phyloP scores from a whole-genome alignment of 768 basidiomycete genomes.

The Trametes villosa region DNA sequence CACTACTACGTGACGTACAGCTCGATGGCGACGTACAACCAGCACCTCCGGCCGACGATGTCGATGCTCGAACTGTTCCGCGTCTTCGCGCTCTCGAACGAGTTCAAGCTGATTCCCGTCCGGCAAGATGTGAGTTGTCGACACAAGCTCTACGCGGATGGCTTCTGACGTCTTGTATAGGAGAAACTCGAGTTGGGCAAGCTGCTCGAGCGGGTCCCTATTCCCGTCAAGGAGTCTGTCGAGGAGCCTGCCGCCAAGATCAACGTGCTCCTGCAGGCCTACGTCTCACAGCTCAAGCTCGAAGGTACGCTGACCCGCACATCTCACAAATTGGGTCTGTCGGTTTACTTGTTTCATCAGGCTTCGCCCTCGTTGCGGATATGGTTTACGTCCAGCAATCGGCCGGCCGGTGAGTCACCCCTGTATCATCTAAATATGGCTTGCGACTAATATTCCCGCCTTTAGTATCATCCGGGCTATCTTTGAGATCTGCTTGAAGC shows the following conservation, averaged over 20 bases:
- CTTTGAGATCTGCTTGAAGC: conserved; percentile 96
- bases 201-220: conserved; percentile 91
- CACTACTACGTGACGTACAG: conserved; percentile 95
- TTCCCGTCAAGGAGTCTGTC: conserved; percentile 95
- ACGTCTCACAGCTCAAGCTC: conserved; percentile 91
- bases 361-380: conserved; percentile 84
- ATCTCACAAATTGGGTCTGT: too few species aligned
- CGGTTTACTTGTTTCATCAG: conserved; percentile 36
- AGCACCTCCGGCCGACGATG: conserved; percentile 89
- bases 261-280: conserved; percentile 93
- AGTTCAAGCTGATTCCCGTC: conserved; percentile 91
- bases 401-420: conserved; percentile 74
- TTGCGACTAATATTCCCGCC: conserved; percentile 9
- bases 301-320: conserved; percentile 56
- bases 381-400: conserved; percentile 99
- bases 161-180: conserved; percentile 31
- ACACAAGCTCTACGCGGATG: neutral
- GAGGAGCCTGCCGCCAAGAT: conserved; percentile 98
- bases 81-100: conserved; percentile 93
- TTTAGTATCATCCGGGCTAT: conserved; percentile 89
- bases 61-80: conserved; percentile 89
- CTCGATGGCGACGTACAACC: conserved; percentile 97
- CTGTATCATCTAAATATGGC: neutral
- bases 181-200: conserved; percentile 92
- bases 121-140: conserved; percentile 58